These are phyloP conservation scores for Fusarium clavum DNA, from an alignment of 2,329 filamentous ascomycete genomes.

Conservation along the genomic window DNA sequence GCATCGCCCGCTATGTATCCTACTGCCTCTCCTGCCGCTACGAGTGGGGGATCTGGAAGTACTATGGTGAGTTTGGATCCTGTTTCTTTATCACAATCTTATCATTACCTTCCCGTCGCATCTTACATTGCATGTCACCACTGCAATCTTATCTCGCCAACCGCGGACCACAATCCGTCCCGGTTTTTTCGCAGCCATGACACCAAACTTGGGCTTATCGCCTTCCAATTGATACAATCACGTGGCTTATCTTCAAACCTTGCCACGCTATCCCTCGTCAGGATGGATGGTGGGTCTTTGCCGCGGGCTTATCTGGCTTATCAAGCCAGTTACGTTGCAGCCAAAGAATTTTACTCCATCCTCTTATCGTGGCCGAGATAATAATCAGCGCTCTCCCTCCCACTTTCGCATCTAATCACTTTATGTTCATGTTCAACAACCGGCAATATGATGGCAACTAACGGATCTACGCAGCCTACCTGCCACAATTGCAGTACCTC, in stretches of 20 bases:
- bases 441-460: slow-evolving; percentile 63
- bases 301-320: slow-evolving; percentile 51
- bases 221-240: slow-evolving; percentile 43
- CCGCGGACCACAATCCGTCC: slow-evolving; percentile 11
- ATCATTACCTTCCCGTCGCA: slow-evolving; percentile 7
- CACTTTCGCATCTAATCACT: slow-evolving; percentile 41
- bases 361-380: slow-evolving; percentile 56
- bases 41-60: slow-evolving; percentile 53
- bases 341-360: slow-evolving; percentile 52
- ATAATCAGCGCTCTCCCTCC: slow-evolving; percentile 50
- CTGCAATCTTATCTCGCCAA: slow-evolving; percentile 24
- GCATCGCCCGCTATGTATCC: slow-evolving; percentile 44
- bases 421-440: slow-evolving; percentile 50
- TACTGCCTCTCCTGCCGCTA: slow-evolving; percentile 55
- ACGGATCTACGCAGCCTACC: slow-evolving; percentile 83
- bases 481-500: slow-evolving; percentile 97
- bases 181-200: slow-evolving; percentile 12
- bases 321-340: slow-evolving; percentile 49
- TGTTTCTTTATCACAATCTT: slow-evolving; percentile 25
- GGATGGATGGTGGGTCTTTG: slow-evolving; percentile 31
- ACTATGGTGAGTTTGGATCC: slow-evolving; percentile 54
- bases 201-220: slow-evolving; percentile 37
- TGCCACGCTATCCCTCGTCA: slow-evolving; percentile 36
- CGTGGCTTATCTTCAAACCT: slow-evolving; percentile 47
- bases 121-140: slow-evolving; percentile 19